These are phyloP conservation scores for Carallia brachiata DNA, from an alignment of 345 rosid genomes.

Conservation along the genomic window DNA sequence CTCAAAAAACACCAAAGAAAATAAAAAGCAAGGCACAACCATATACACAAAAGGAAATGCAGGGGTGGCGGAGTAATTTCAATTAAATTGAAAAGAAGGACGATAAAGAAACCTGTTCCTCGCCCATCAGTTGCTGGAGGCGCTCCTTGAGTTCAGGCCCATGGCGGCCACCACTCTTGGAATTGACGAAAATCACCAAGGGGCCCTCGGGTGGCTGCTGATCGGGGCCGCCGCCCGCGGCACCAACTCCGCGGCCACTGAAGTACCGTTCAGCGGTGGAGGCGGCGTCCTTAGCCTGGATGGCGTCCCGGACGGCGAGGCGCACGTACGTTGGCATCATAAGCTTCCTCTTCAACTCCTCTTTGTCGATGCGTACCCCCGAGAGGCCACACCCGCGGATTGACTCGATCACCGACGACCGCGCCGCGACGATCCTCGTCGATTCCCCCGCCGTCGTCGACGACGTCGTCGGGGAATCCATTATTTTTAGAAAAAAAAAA, in stretches of 20 bases:
- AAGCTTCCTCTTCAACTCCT: constrained; percentile 52
- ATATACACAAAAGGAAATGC: too few species aligned
- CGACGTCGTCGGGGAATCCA: constrained; percentile 49
- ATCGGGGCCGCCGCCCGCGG: not conserved
- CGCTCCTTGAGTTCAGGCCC: constrained; percentile 74
- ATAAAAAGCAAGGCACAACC: too few species aligned
- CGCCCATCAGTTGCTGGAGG: constrained; percentile 67
- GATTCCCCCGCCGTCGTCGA: constrained; percentile 31
- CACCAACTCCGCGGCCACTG: not conserved
- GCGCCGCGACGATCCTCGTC: constrained; percentile 47
- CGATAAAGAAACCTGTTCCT: constrained; percentile 56
- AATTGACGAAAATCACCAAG: constrained; percentile 72
- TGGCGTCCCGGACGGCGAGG: constrained; percentile 54
- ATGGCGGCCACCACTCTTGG: constrained; percentile 83
- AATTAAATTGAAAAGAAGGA: too few species aligned
- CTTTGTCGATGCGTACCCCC: constrained; percentile 63
- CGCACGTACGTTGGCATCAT: constrained; percentile 73
- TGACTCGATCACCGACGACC: constrained; percentile 68
- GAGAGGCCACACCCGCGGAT: constrained; percentile 60
- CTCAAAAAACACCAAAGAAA: not conserved
- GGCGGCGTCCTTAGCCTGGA: constrained; percentile 43
- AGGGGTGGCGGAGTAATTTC: too few species aligned
- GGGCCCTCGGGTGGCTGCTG: constrained; percentile 60
- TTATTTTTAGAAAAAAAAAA: constrained; percentile 1
- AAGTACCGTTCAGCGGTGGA: constrained; percentile 27